Evolutionary conservation across 164 flowering plant genomes (phyloP).

Genomic region (Piper betle): DNA sequence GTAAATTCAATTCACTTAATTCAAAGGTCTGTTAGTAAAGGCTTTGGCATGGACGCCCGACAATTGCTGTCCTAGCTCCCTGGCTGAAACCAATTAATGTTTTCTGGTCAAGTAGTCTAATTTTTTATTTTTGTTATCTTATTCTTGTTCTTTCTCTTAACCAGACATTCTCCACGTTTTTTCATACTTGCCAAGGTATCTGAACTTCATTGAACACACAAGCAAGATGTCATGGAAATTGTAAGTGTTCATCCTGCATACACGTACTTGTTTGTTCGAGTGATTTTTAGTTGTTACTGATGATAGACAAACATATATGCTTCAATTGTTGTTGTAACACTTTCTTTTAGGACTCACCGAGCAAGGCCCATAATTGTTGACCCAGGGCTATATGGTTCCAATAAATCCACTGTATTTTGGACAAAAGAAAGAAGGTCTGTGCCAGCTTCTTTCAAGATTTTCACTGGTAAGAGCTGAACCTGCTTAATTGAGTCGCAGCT

Average conservation of each 20-base stretch:
- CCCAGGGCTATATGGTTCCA: conserved; percentile 68
- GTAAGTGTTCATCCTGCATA: conserved; percentile 30
- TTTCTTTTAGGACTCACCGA: conserved; percentile 42
- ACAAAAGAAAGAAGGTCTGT: conserved; percentile 62
- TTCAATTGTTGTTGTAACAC: not conserved
- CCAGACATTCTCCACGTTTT: conserved; percentile 78
- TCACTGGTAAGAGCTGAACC: conserved; percentile 34
- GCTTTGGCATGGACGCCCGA: no score
- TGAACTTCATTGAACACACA: conserved; percentile 85
- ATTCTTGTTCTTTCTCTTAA: conserved; percentile 6
- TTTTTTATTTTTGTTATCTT: not conserved
- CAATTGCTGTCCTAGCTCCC: not conserved
- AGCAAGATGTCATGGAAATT: conserved; percentile 85
- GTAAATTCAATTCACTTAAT: no score
- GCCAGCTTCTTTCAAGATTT: conserved; percentile 83
- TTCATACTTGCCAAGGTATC: conserved; percentile 71
- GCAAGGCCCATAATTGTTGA: conserved; percentile 79
- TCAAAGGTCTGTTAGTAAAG: no score
- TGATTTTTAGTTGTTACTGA: not conserved
- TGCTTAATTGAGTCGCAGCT: not conserved
- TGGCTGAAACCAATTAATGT: not conserved
- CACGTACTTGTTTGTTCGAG: not conserved
- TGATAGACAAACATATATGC: not conserved
- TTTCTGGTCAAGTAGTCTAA: not conserved
- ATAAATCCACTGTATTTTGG: conserved; percentile 73